Evolutionary conservation across 2,329 filamentous ascomycete genomes (phyloP).

Genomic region (Botrytis galanthina): DNA sequence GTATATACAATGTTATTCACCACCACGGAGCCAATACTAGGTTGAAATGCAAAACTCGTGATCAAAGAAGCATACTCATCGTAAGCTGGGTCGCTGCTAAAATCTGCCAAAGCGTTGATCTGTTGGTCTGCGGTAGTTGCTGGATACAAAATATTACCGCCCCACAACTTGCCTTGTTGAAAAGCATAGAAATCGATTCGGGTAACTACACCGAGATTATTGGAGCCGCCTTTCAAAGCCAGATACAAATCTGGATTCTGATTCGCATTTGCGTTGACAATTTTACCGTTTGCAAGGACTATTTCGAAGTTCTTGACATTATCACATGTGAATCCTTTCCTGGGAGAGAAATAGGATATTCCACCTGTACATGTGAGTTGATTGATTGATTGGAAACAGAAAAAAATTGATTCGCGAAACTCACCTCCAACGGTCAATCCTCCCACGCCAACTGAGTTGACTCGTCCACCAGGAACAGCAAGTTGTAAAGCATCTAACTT

Average conservation of each 20-base stretch:
- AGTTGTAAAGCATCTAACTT: neutral
- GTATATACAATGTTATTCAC: neutral
- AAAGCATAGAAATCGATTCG: constrained; percentile 39
- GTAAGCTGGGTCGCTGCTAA: neutral
- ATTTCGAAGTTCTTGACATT: constrained; percentile 50
- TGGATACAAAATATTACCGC: constrained; percentile 18
- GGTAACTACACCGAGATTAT: constrained; percentile 53
- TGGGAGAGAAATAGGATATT: constrained; percentile 29
- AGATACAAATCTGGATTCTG: constrained; percentile 50
- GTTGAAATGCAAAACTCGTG: neutral
- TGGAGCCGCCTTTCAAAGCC: constrained; percentile 55
- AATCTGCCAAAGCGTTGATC: constrained; percentile 1
- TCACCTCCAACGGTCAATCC: constrained; percentile 13
- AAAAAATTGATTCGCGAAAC: neutral
- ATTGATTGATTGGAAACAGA: too few species aligned
- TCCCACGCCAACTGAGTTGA: constrained; percentile 20
- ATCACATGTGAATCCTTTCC: constrained; percentile 50
- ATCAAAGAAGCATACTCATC: constrained; percentile 13
- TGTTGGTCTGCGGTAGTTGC: neutral
- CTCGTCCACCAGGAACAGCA: neutral
- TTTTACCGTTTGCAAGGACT: constrained; percentile 50
- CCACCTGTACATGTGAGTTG: constrained; percentile 24
- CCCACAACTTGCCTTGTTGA: constrained; percentile 22
- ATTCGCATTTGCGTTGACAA: constrained; percentile 43
- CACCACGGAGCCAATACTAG: neutral